Base-by-base conservation (phyloP, 768 basidiomycete genomes). In the Auricularia cornea region DNA sequence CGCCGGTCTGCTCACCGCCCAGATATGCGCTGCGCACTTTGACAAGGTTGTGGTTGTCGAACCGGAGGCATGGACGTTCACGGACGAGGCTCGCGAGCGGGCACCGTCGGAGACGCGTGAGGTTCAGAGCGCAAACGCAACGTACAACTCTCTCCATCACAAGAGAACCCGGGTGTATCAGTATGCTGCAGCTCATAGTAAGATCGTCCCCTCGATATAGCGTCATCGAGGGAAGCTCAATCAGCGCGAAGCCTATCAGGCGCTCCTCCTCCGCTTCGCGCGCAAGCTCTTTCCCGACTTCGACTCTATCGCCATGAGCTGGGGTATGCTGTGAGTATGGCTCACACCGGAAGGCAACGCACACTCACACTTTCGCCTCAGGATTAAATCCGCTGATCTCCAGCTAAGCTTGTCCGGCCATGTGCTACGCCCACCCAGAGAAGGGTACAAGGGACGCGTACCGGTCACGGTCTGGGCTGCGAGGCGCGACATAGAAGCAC, bases 21-120 rank as follows among this genome's bases (percentile, higher is more conserved):
- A 72, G 14, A 67, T 75, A 4, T 75, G 75, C 60, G 67, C 72
- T 14, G 69, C 72, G 60, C 73, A 74, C 60, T 76, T 75, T 60
- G 70, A 75, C 54, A 62, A 65, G 3, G 75, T 76, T 31, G 38
- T 75, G 23, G 64, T 76, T 44, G 64, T 76, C 29, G 75, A 76
- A 38, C 66, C 75, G 16, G 75, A 76, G 18, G 65, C 64, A 16
- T 73, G 70, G 70, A 57, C 71, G 10, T 63, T 66, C 20, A 67
- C 68, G 1, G 59, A 69, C 28, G 69, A 71, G 31, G 71, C 48
- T 18, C 56, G 44, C 57, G 29, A 54, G 40, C 3, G 29, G 60
- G n/a, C 41, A 48, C 18, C 35, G 59, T 51, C 29, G 12, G 28
- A 26, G 29, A 31, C 68, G 29, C 52, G 67, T 33, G 59, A 62